Conservation (phyloP, 164 flowering plant species). For the Stephania japonica region DNA sequence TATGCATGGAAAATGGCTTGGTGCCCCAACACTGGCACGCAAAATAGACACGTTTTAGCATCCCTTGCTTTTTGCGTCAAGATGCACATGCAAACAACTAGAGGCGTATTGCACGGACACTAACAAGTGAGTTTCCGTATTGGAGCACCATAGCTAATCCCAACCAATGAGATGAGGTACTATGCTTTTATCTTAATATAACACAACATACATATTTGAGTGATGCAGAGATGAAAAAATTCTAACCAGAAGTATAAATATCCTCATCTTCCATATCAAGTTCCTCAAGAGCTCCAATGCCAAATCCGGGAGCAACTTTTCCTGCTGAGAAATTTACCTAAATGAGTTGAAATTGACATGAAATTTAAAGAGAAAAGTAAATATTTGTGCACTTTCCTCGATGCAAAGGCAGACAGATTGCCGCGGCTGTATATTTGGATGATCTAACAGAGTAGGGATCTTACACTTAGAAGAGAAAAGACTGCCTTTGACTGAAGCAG, state of each 20-base stretch:
- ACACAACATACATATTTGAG: neutral
- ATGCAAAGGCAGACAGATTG: neutral
- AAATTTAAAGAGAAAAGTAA: slow-evolving; percentile 8
- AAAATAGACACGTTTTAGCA: too few relatives aligned
- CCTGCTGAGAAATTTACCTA: slow-evolving; percentile 48
- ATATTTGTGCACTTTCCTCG: neutral
- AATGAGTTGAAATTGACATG: slow-evolving; percentile 11
- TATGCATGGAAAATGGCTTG: too few relatives aligned
- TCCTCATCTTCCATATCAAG: slow-evolving; percentile 91
- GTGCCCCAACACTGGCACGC: too few relatives aligned
- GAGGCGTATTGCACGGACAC: too few relatives aligned
- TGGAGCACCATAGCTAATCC: too few relatives aligned
- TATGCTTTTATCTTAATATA: neutral
- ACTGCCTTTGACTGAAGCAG: slow-evolving; percentile 33
- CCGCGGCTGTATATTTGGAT: neutral
- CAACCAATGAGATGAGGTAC: neutral
- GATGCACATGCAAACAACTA: too few relatives aligned
- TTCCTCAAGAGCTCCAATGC: slow-evolving; percentile 98
- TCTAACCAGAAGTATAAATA: slow-evolving; percentile 69
- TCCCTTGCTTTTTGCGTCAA: too few relatives aligned
- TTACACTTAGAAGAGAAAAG: slow-evolving; percentile 64
- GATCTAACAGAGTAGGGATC: slow-evolving; percentile 14
- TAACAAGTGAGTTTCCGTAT: too few relatives aligned
- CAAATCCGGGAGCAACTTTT: slow-evolving; percentile 91
- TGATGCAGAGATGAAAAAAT: neutral